These are phyloP conservation scores for Graphilbum ipis-grandicollis DNA, from an alignment of 2,329 filamentous ascomycete species.

Conservation along the genomic window DNA sequence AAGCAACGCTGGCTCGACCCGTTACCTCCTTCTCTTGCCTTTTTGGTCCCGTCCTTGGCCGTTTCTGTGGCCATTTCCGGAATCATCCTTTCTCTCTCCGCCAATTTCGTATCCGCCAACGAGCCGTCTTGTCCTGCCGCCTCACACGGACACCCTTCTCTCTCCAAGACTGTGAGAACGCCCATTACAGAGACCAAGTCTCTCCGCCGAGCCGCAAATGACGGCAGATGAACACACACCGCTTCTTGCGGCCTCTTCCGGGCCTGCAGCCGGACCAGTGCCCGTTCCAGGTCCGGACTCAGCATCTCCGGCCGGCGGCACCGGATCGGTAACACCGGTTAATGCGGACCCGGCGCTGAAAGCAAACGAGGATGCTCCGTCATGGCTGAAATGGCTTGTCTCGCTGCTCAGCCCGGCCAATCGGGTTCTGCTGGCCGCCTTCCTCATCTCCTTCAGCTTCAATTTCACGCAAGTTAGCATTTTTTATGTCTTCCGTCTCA, in stretches of 20 bases:
- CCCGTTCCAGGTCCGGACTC: neutral
- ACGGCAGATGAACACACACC: slow-evolving; percentile 7
- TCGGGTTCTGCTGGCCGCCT: slow-evolving; percentile 37
- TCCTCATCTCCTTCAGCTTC: slow-evolving; percentile 37
- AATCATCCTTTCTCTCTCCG: neutral
- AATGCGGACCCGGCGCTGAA: neutral
- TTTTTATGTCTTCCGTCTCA: slow-evolving; percentile 50
- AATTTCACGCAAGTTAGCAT: slow-evolving; percentile 30
- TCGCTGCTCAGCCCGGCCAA: slow-evolving; percentile 14
- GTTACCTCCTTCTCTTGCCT: neutral
- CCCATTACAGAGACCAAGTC: too few species aligned
- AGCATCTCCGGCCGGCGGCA: neutral
- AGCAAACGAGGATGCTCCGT: neutral
- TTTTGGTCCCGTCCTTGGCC: too few species aligned
- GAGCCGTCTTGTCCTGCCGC: too few species aligned
- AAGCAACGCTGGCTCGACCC: too few species aligned
- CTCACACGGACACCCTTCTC: too few species aligned
- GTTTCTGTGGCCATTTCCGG: too few species aligned
- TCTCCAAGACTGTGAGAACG: too few species aligned
- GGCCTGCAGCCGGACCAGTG: neutral
- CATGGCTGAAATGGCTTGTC: neutral
- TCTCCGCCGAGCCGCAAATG: too few species aligned
- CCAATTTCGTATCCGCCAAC: neutral
- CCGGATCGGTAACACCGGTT: neutral
- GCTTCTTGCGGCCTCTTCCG: slow-evolving; percentile 2